A percentile compares a stretch with the other conserved stretches of the same genome.
phyloP scores from a whole-genome alignment of 2,329 filamentous ascomycete genomes.

The Pseudogymnoascus sp. region DNA sequence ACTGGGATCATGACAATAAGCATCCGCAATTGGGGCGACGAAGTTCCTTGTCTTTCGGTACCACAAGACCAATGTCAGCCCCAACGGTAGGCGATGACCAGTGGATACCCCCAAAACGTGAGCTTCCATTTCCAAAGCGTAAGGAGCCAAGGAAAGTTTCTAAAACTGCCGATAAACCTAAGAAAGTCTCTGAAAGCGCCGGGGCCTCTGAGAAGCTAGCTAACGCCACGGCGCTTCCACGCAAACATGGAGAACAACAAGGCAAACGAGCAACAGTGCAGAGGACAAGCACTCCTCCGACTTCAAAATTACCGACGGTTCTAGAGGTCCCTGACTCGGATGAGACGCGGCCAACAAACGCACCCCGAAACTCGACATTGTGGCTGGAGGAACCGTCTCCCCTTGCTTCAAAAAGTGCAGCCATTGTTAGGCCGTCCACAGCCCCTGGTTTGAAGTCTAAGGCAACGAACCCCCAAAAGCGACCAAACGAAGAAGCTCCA shows the following conservation, averaged over 20 bases:
- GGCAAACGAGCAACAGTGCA: background rate
- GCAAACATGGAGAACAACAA: conserved; percentile 8
- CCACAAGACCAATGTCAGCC: conserved; percentile 14
- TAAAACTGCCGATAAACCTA: background rate
- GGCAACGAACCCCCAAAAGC: conserved; percentile 15
- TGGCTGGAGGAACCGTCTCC: conserved; percentile 15
- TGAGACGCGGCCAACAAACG: background rate
- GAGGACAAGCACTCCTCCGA: background rate
- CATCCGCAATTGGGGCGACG: background rate
- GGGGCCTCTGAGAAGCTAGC: background rate
- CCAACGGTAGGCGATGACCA: conserved; percentile 10
- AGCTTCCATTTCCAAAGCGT: conserved; percentile 22
- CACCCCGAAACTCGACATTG: background rate
- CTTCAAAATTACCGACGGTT: background rate
- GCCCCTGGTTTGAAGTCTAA: conserved; percentile 19
- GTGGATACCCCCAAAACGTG: conserved; percentile 22
- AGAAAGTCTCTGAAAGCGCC: background rate
- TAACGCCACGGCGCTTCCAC: conserved; percentile 13
- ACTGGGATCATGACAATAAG: background rate
- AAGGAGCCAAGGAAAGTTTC: conserved; percentile 1
- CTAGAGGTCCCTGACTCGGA: background rate
- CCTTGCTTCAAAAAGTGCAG: conserved; percentile 17
- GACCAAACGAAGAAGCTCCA: conserved; percentile 10
- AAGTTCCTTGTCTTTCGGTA: background rate
- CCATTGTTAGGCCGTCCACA: conserved; percentile 13